phyloP scores from a whole-genome alignment of 345 rosid species.

The Melastoma malabathricum region DNA sequence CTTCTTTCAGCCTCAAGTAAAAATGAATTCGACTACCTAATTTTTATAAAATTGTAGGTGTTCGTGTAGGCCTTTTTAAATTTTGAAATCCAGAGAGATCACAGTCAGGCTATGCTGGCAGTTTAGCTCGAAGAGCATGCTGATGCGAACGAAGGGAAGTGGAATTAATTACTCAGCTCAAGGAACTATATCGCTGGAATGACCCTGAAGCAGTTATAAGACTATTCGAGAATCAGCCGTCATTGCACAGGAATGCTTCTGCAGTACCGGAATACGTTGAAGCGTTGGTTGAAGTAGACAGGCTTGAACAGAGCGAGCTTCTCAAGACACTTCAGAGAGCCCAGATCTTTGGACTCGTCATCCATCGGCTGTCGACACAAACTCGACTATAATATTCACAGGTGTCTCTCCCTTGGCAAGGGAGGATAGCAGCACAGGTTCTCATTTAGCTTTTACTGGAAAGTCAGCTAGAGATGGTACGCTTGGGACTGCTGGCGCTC shows the following conservation, averaged over 20 bases:
- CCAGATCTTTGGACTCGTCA: too few relatives aligned
- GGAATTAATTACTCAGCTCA: constrained; percentile 56
- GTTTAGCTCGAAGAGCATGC: constrained; percentile 61
- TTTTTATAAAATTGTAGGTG: background rate
- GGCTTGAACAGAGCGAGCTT: constrained; percentile 73
- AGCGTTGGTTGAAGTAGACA: constrained; percentile 79
- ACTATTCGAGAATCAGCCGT: constrained; percentile 65
- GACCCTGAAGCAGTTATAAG: constrained; percentile 87
- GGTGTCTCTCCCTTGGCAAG: constrained; percentile 39
- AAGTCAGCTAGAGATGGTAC: constrained; percentile 50
- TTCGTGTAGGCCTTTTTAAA: constrained; percentile 19
- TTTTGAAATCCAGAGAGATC: constrained; percentile 27
- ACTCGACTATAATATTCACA: constrained; percentile 1
- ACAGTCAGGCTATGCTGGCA: constrained; percentile 61
- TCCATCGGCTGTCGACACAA: too few relatives aligned
- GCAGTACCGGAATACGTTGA: constrained; percentile 75
- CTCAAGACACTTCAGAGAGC: constrained; percentile 62
- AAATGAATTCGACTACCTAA: too few relatives aligned
- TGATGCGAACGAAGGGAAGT: constrained; percentile 53
- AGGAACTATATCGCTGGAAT: constrained; percentile 59
- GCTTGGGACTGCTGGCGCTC: constrained; percentile 77
- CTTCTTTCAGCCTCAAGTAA: too few relatives aligned
- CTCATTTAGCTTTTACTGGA: constrained; percentile 51
- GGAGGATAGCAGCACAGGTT: constrained; percentile 46
- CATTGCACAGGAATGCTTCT: constrained; percentile 45